phyloP scores from a whole-genome alignment of 2,329 filamentous ascomycete species.

The Nannizziopsis arthrosporioides region DNA sequence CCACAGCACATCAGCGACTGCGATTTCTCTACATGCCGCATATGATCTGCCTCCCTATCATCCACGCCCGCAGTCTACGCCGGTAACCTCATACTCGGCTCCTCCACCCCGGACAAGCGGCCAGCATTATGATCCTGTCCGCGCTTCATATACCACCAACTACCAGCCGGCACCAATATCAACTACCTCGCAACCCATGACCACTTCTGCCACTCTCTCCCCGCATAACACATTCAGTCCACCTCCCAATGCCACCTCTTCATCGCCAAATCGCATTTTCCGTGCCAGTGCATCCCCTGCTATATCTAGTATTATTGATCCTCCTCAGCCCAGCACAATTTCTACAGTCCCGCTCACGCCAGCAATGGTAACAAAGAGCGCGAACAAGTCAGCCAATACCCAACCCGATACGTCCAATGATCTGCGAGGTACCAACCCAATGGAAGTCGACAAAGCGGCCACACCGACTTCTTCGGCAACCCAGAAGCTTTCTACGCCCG shows the following conservation, averaged over 20 bases:
- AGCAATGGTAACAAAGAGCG: not conserved
- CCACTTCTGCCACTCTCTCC: constrained; percentile 35
- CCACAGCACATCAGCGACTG: constrained; percentile 13
- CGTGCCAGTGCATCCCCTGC: constrained; percentile 82
- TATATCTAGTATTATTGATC: constrained; percentile 81
- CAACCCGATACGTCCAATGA: constrained; percentile 1
- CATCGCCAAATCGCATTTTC: constrained; percentile 43
- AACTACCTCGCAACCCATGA: constrained; percentile 49
- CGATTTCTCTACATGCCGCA: constrained; percentile 4
- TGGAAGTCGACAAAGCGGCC: constrained; percentile 26
- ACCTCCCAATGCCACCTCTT: constrained; percentile 38
- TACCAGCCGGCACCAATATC: constrained; percentile 32
- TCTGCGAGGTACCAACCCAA: constrained; percentile 10
- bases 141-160: constrained; percentile 49
- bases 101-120: constrained; percentile 53
- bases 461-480: constrained; percentile 15
- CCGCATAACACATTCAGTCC: constrained; percentile 34
- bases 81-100: constrained; percentile 6
- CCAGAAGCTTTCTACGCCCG: constrained; percentile 15
- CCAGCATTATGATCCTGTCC: constrained; percentile 81
- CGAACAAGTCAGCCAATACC: constrained; percentile 11
- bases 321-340: constrained; percentile 36
- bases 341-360: constrained; percentile 21
- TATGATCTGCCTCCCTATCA: not conserved
- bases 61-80: not conserved